Base-by-base conservation (phyloP, 768 basidiomycete genomes). In the Calocybe indica region DNA sequence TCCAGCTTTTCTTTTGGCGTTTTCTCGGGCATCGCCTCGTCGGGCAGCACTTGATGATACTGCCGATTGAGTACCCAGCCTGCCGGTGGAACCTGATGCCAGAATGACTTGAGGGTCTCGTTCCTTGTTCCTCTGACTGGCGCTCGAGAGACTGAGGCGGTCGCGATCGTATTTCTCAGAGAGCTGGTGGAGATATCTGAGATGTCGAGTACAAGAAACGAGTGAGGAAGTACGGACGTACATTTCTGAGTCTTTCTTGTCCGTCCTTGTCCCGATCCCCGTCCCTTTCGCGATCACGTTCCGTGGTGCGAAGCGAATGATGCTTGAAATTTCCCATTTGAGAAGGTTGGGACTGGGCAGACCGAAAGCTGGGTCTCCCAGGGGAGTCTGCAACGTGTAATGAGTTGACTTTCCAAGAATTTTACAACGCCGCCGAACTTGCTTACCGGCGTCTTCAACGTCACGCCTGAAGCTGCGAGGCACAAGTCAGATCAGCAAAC, bases 281-380 rank as follows among this genome's bases (percentile, higher is more conserved):
- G 46, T 75, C 79, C 42, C 74, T 68, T 46, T 76, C 75, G 39
- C 69, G 62, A 51, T 76, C 75, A 35, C 83, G 76, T 62, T 88
- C 86, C 37, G 69, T 73, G 11, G 78, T 70, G 45, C 88, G 85
- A 55, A 85, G 66, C 8, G 89, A 88, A 55, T 92, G 90, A 58
- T 92, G 90, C 60, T 89, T 88, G 65, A 92, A 92, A 60, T 90
- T 91, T 41, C 90, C 90, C 90, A 92, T 92, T 68, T 92, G 89
- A 33, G 90, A 88, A 28, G 88, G 87, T 57, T 92, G 89, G 22
- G 86, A 78, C 42, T 86, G 70, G 10, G 79, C 72, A 9, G 87
- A 76, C 30, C 87, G 80, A 59, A 89, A 91, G 6, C 81, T 74
- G 22, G 85, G 78, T 48, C 89, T 76, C 8, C 79, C 58, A 39